A percentile compares a stretch with the other conserved stretches of the same genome.
These are phyloP conservation scores for Ustilago trichophora DNA, from an alignment of 1,284 basidiomycete species.

Conservation along the genomic window DNA sequence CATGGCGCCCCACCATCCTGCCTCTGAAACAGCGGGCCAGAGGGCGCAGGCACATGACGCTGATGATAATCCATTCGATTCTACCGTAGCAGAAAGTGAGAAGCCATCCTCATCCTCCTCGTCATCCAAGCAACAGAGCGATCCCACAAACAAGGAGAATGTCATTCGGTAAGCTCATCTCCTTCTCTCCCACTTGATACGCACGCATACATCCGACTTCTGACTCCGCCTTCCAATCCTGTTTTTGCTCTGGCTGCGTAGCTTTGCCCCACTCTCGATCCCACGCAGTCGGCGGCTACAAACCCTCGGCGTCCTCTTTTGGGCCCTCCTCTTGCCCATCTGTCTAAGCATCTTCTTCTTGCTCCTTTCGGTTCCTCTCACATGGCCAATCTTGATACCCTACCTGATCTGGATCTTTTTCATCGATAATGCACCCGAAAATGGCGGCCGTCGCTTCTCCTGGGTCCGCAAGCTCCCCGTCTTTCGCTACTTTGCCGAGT, in stretches of 20 bases:
- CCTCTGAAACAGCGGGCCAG: slow-evolving; percentile 37
- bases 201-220: too few relatives aligned
- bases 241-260: too few relatives aligned
- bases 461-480: slow-evolving; percentile 79
- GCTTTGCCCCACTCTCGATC: slow-evolving; percentile 60
- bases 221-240: too few relatives aligned
- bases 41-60: slow-evolving; percentile 28
- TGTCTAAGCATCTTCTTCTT: slow-evolving; percentile 78
- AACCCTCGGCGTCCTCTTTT: slow-evolving; percentile 75
- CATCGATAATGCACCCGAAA: slow-evolving; percentile 78
- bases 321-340: slow-evolving; percentile 82
- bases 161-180: slow-evolving; percentile 24
- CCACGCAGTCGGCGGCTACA: slow-evolving; percentile 60
- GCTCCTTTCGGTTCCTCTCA: slow-evolving; percentile 84
- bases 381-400: slow-evolving; percentile 83
- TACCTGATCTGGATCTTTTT: slow-evolving; percentile 83
- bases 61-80: slow-evolving; percentile 12
- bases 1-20: slow-evolving; percentile 36
- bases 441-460: slow-evolving; percentile 79
- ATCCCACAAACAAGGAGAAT: slow-evolving; percentile 25
- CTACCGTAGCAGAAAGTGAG: background rate
- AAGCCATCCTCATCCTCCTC: background rate
- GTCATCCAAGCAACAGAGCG: slow-evolving; percentile 3
- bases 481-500: slow-evolving; percentile 87
- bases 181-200: too few relatives aligned